These are phyloP conservation scores for Cucumis melo DNA, from an alignment of 306 rosid species.

Conservation along the genomic window DNA sequence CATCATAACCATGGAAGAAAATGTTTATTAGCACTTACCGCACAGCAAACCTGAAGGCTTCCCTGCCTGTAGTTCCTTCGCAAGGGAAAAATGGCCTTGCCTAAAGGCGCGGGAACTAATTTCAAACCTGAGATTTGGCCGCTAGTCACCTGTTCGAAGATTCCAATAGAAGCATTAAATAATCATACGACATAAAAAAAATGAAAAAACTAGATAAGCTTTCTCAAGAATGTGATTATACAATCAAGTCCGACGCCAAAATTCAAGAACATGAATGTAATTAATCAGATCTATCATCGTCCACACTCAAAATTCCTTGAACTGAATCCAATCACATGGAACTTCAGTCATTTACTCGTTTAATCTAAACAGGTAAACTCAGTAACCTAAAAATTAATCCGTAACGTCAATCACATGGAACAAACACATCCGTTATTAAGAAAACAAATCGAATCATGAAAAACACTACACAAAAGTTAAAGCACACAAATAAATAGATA, in stretches of 20 bases:
- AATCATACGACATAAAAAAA: background rate
- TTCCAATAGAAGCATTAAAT: constrained; percentile 14
- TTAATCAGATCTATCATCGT: background rate
- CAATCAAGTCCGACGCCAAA: background rate
- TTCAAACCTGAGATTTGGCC: constrained; percentile 30
- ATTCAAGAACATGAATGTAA: background rate
- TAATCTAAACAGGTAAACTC: background rate
- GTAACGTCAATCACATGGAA: background rate
- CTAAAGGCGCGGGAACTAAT: constrained; percentile 48
- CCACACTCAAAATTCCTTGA: background rate
- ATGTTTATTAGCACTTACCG: constrained; percentile 24
- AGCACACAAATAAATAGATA: background rate
- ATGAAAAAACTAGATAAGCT: background rate
- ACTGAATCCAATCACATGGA: background rate
- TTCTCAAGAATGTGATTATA: background rate
- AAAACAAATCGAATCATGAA: background rate
- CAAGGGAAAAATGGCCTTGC: constrained; percentile 38
- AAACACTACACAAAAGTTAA: background rate
- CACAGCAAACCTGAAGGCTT: constrained; percentile 42
- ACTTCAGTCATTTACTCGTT: no score
- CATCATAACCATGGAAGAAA: background rate
- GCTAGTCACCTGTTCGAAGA: constrained; percentile 31
- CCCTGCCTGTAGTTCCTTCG: constrained; percentile 22
- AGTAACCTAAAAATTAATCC: background rate
- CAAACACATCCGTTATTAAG: background rate